Evolutionary conservation across 305 asterid species (phyloP).

Genomic region (Rubia tinctorum): DNA sequence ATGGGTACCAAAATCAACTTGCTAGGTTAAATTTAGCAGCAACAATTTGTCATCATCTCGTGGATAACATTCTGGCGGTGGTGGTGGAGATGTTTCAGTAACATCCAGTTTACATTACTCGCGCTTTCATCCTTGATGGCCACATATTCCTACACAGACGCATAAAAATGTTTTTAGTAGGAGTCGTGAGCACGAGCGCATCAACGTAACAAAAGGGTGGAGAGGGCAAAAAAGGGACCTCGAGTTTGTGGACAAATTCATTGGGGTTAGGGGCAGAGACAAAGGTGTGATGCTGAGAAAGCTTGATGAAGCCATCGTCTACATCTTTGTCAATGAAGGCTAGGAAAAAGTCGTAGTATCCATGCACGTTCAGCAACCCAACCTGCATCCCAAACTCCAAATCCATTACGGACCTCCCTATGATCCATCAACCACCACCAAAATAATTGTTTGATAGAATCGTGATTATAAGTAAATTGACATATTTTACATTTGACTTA

Average conservation of each 20-base stretch:
- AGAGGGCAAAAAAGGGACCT: conserved; percentile 30
- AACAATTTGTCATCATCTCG: neutral
- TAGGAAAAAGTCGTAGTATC: conserved; percentile 56
- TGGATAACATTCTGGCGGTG: neutral
- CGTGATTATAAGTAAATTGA: no score
- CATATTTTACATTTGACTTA: no score
- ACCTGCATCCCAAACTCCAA: conserved; percentile 37
- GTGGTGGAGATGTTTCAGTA: no score
- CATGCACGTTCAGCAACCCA: conserved; percentile 76
- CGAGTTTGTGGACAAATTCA: conserved; percentile 64
- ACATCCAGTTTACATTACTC: neutral
- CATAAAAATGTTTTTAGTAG: no score
- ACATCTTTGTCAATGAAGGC: conserved; percentile 77
- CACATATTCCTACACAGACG: no score
- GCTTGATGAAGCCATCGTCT: conserved; percentile 74
- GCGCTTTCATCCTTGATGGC: no score
- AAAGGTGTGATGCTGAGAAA: conserved; percentile 57
- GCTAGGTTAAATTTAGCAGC: neutral
- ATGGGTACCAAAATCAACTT: no score
- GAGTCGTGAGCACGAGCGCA: no score
- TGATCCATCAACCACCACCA: no score
- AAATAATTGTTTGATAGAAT: no score
- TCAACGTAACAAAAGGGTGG: no score
- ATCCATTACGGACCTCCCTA: neutral
- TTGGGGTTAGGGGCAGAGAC: conserved; percentile 71